Evolutionary conservation across 2,329 filamentous ascomycete genomes (phyloP).

Genomic region (Colletotrichum viniferum): DNA sequence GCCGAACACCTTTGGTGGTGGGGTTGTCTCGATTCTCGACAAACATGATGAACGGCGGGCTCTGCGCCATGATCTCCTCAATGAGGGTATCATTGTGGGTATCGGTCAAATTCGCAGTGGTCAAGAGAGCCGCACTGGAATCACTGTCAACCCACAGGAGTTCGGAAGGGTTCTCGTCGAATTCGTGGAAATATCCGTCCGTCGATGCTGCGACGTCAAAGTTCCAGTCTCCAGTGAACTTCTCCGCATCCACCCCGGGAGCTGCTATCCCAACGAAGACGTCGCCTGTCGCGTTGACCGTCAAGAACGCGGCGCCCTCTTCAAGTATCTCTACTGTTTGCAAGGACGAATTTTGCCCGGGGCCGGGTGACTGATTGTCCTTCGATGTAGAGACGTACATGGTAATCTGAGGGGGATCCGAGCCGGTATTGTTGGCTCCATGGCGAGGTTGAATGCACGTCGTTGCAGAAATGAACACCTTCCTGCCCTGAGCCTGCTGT

Average conservation of each 20-base stretch:
- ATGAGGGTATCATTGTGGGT: slow-evolving; percentile 54
- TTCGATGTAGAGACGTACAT: slow-evolving; percentile 76
- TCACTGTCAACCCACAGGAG: slow-evolving; percentile 88
- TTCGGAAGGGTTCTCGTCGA: slow-evolving; percentile 56
- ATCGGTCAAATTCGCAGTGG: slow-evolving; percentile 74
- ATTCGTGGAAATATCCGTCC: slow-evolving; percentile 77
- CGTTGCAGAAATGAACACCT: slow-evolving; percentile 83
- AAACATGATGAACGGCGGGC: slow-evolving; percentile 78
- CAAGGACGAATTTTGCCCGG: slow-evolving; percentile 47
- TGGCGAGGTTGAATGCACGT: slow-evolving; percentile 78
- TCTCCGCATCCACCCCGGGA: slow-evolving; percentile 61
- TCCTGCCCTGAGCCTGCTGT: slow-evolving; percentile 39
- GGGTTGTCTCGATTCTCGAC: slow-evolving; percentile 66
- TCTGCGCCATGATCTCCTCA: slow-evolving; percentile 55
- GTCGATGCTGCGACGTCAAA: slow-evolving; percentile 84
- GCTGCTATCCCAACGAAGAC: slow-evolving; percentile 81
- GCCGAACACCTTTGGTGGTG: slow-evolving; percentile 70
- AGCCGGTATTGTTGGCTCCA: slow-evolving; percentile 46
- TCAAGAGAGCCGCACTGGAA: slow-evolving; percentile 75
- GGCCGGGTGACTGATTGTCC: slow-evolving; percentile 70
- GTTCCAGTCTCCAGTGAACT: slow-evolving; percentile 72
- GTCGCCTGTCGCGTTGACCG: slow-evolving; percentile 64
- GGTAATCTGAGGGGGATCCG: slow-evolving; percentile 72
- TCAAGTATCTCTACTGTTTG: slow-evolving; percentile 58
- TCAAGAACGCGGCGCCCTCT: slow-evolving; percentile 73